These are phyloP conservation scores for Sanchytrium tribonematis DNA, from an alignment of 371 early-diverging fungal species.

Conservation along the genomic window DNA sequence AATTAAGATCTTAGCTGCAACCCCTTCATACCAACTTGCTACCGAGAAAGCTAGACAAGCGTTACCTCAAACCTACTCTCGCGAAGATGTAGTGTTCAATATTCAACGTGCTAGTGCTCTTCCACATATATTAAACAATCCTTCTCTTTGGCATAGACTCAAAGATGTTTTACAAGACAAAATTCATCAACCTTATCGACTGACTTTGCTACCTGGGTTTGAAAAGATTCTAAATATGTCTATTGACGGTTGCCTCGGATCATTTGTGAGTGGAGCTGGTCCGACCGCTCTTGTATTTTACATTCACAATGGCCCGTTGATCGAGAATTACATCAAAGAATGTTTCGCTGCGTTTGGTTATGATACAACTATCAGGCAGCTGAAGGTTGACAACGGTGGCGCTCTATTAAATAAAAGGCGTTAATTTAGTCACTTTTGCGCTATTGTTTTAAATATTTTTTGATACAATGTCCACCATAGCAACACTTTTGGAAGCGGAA, in stretches of 20 bases:
- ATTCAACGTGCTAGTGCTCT: slow-evolving; percentile 71
- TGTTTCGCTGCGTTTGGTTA: not conserved
- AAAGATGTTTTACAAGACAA: slow-evolving; percentile 72
- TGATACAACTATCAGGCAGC: not conserved
- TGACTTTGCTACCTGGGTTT: slow-evolving; percentile 70
- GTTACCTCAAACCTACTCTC: slow-evolving; percentile 40
- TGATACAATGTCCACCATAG: too few relatives aligned
- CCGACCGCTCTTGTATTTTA: slow-evolving; percentile 16
- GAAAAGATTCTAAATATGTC: slow-evolving; percentile 41
- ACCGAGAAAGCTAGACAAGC: slow-evolving; percentile 69
- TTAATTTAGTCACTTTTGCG: too few relatives aligned
- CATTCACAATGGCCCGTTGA: not conserved
- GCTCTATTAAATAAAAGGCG: not conserved
- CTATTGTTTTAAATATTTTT: too few relatives aligned
- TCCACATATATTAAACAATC: slow-evolving; percentile 38
- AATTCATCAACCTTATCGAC: slow-evolving; percentile 76
- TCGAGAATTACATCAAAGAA: not conserved
- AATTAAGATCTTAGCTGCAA: slow-evolving; percentile 50
- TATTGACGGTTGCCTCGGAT: slow-evolving; percentile 57
- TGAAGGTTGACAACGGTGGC: not conserved
- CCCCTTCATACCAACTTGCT: slow-evolving; percentile 67
- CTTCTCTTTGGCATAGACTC: slow-evolving; percentile 37
- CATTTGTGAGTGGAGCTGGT: slow-evolving; percentile 80
- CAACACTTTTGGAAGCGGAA: slow-evolving; percentile 27
- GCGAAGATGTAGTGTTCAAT: slow-evolving; percentile 64